Evolutionary conservation across 768 basidiomycete genomes (phyloP).

Genomic region (Daedalea quercina): DNA sequence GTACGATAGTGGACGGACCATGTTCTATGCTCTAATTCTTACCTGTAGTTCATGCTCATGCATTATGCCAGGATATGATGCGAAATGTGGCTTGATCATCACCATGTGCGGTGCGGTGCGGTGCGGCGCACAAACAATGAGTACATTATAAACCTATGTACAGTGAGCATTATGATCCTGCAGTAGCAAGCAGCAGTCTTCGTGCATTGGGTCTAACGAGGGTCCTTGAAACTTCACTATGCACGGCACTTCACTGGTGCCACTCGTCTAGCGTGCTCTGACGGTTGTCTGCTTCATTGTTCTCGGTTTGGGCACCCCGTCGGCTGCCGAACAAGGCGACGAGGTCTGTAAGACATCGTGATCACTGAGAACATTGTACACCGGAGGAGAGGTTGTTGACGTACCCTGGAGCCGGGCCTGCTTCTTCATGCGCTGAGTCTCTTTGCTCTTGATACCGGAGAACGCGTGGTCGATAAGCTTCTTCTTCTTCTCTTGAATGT

Average conservation of each 20-base stretch:
- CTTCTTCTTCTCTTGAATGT: conserved; percentile 86
- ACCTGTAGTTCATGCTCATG: not conserved
- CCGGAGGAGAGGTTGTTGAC: conserved; percentile 4
- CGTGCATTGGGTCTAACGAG: no score
- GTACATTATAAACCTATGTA: not conserved
- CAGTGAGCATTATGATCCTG: not conserved
- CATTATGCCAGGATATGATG: not conserved
- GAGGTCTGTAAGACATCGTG: conserved; percentile 37
- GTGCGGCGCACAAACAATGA: not conserved
- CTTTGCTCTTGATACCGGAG: conserved; percentile 70
- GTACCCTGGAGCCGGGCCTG: conserved; percentile 78
- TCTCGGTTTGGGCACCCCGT: conserved; percentile 14
- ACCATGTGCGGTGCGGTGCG: not conserved
- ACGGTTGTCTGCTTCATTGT: not conserved
- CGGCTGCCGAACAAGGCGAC: conserved; percentile 49
- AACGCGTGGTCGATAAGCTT: conserved; percentile 77
- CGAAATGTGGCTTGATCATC: not conserved
- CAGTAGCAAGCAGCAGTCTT: not conserved
- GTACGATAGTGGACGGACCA: not conserved
- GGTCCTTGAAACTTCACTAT: no score
- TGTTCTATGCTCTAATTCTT: not conserved
- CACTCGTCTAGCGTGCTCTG: conserved; percentile 13
- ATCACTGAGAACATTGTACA: not conserved
- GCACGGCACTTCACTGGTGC: conserved; percentile 3
- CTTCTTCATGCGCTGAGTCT: conserved; percentile 69